phyloP scores from a whole-genome alignment of 2,329 filamentous ascomycete species.

The Chaetomiaceae sp. region DNA sequence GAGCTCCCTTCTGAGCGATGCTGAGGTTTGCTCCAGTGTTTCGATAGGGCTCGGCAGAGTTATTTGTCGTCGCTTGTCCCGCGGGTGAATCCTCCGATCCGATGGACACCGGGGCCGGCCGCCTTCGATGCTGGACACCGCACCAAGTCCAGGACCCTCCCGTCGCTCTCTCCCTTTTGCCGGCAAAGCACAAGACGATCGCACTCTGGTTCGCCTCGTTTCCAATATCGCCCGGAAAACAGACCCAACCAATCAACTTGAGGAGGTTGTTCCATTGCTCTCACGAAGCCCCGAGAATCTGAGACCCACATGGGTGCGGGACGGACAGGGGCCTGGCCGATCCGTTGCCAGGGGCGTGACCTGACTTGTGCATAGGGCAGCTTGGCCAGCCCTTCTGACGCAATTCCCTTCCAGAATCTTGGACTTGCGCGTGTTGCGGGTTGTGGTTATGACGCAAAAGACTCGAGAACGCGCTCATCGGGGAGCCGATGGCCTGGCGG shows the following conservation, averaged over 20 bases:
- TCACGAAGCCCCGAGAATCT: background rate
- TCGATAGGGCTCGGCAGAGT: background rate
- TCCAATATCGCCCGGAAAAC: constrained; percentile 2
- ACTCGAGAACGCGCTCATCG: background rate
- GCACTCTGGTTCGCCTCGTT: background rate
- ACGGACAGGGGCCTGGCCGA: constrained; percentile 3
- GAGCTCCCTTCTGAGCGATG: background rate
- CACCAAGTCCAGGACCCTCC: too few relatives aligned
- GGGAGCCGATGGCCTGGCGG: too few relatives aligned
- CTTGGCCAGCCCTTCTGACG: constrained; percentile 14
- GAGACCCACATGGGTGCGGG: background rate
- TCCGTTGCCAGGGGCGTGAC: constrained; percentile 14
- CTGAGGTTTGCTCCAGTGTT: background rate
- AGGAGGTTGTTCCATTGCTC: background rate
- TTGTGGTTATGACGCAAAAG: constrained; percentile 4
- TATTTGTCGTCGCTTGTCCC: background rate
- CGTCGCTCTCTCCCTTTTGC: background rate
- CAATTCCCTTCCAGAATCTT: constrained; percentile 15
- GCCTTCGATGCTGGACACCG: background rate
- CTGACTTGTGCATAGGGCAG: background rate
- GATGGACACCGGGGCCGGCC: background rate
- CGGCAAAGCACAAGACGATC: background rate
- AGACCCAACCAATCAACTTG: constrained; percentile 2
- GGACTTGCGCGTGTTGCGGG: background rate
- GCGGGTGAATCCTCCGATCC: background rate